Evolutionary conservation across 163 green algal species (phyloP).

Genomic region (Chlamydomonas reinhardtii): DNA sequence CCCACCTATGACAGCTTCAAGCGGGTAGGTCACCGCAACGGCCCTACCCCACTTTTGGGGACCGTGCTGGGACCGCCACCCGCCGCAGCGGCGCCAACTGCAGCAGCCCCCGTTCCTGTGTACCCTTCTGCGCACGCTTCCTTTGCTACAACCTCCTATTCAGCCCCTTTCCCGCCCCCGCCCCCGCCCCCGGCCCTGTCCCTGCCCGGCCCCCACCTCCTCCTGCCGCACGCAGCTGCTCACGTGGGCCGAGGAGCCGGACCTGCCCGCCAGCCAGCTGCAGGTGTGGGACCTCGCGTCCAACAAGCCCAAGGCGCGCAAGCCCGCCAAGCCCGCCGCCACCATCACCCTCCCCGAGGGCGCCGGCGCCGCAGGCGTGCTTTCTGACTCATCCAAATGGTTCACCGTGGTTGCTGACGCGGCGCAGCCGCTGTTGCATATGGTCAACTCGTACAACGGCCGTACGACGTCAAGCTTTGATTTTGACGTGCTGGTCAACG

Average conservation of each 20-base stretch:
- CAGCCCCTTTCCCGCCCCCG: too few species aligned
- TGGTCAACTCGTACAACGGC: background rate
- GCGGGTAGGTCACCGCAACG: too few species aligned
- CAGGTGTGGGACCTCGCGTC: background rate
- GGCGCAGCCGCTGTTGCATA: background rate
- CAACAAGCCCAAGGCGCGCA: too few species aligned
- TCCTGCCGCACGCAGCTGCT: background rate
- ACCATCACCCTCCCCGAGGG: background rate
- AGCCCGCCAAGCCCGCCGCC: background rate
- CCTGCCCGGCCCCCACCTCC: too few species aligned
- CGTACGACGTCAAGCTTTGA: background rate
- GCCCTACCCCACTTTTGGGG: too few species aligned
- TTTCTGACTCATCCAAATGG: background rate
- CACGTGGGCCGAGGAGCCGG: background rate
- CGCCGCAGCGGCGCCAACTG: too few species aligned
- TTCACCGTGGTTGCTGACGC: background rate
- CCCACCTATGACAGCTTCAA: slow-evolving; percentile 16
- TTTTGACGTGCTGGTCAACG: background rate
- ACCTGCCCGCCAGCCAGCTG: background rate
- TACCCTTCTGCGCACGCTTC: background rate
- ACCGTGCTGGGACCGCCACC: too few species aligned
- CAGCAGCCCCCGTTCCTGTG: too few species aligned
- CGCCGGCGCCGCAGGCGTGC: background rate
- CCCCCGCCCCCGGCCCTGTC: too few species aligned
- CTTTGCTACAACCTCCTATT: background rate